A percentile compares a stretch with the other conserved stretches of the same genome.
Conservation (phyloP, 2,329 filamentous ascomycete genomes). For the Rhynchosporium graminicola region DNA sequence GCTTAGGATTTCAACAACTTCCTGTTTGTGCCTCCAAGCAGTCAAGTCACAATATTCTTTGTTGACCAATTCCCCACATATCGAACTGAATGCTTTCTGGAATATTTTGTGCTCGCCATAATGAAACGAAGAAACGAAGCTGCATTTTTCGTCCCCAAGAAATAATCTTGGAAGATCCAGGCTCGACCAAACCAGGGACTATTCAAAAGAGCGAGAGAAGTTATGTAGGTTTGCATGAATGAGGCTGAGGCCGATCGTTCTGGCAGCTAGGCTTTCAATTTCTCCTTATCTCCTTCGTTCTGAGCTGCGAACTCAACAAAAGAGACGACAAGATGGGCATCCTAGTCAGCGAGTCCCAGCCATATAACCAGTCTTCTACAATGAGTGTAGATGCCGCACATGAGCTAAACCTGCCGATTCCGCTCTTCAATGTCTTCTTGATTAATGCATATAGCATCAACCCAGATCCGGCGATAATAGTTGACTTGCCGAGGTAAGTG, state of each 20-base stretch:
- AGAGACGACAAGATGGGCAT: background rate
- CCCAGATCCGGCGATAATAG: slow-evolving; percentile 6
- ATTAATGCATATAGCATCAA: slow-evolving; percentile 21
- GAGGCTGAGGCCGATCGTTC: background rate
- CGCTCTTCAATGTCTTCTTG: slow-evolving; percentile 13
- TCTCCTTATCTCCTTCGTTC: background rate
- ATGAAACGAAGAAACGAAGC: background rate
- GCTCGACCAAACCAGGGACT: slow-evolving; percentile 10
- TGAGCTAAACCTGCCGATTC: background rate
- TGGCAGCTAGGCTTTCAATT: background rate
- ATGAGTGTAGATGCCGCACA: background rate
- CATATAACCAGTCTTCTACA: background rate
- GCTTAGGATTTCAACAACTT: background rate
- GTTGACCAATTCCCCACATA: slow-evolving; percentile 30
- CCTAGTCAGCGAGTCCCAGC: background rate
- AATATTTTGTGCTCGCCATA: background rate
- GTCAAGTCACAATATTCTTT: background rate
- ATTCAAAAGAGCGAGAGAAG: background rate
- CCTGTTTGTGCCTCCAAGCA: background rate
- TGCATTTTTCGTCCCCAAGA: background rate
- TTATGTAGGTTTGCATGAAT: background rate
- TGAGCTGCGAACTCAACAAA: background rate
- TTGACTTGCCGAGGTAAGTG: background rate
- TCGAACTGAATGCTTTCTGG: background rate
- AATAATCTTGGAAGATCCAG: slow-evolving; percentile 17